Evolutionary conservation across 352 stramenopile genomes (phyloP).

Genomic region (Blastocystis hominis): DNA sequence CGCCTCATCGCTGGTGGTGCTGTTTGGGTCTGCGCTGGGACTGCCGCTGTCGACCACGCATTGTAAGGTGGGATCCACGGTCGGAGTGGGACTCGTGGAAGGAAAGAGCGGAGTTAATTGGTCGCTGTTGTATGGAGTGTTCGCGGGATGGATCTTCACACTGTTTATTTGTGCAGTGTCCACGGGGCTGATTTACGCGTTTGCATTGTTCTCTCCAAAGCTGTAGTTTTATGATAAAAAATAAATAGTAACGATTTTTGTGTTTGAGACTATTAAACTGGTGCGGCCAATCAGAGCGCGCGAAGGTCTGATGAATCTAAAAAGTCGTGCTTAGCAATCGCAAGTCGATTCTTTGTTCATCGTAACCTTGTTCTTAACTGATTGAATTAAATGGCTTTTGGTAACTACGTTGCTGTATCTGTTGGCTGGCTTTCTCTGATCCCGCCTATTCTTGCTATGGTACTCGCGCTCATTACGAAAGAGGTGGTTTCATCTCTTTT

Average conservation of each 20-base stretch:
- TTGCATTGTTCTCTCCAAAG: slow-evolving; percentile 44
- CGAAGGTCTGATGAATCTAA: neutral
- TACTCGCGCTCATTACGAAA: slow-evolving; percentile 23
- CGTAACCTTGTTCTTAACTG: neutral
- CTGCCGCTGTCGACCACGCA: slow-evolving; percentile 65
- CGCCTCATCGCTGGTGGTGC: slow-evolving; percentile 63
- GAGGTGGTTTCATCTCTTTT: slow-evolving; percentile 54
- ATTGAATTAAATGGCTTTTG: neutral
- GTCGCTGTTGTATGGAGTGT: slow-evolving; percentile 55
- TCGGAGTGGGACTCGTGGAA: slow-evolving; percentile 61
- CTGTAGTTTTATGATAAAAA: neutral
- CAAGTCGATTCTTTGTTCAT: neutral
- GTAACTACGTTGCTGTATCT: neutral
- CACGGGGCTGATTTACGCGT: slow-evolving; percentile 60
- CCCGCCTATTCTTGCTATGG: slow-evolving; percentile 24
- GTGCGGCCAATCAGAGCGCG: neutral
- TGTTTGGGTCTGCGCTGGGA: slow-evolving; percentile 62
- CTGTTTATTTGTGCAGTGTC: slow-evolving; percentile 60
- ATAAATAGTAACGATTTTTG: neutral
- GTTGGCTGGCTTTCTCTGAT: slow-evolving; percentile 33
- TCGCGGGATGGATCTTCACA: slow-evolving; percentile 62
- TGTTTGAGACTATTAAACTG: neutral
- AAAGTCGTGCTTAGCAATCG: neutral
- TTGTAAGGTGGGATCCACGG: slow-evolving; percentile 64
- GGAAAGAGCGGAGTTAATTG: slow-evolving; percentile 61